These are phyloP conservation scores for Naganishia friedmannii DNA, from an alignment of 768 basidiomycete genomes.

Conservation along the genomic window DNA sequence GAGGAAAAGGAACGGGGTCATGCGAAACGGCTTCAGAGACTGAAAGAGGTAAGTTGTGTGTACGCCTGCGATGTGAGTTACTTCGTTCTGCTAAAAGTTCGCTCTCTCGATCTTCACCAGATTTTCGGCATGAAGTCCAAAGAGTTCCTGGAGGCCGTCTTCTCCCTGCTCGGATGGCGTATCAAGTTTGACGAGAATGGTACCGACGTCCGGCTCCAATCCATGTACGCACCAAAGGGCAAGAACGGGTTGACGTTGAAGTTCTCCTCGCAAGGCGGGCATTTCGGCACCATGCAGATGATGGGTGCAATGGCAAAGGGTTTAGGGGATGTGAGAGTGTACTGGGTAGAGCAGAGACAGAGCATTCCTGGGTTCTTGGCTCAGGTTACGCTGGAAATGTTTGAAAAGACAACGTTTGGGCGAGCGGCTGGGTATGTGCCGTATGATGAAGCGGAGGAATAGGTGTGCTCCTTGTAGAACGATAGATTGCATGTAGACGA, in stretches of 20 bases:
- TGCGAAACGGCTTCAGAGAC: conserved; percentile 72
- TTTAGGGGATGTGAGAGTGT: conserved; percentile 69
- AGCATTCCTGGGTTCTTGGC: conserved; percentile 87
- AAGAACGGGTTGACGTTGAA: conserved; percentile 72
- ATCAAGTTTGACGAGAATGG: conserved; percentile 88
- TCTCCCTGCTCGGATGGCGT: conserved; percentile 83
- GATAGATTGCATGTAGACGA: background rate
- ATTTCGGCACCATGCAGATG: conserved; percentile 51
- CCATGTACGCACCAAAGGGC: conserved; percentile 80
- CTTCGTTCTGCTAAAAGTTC: no score
- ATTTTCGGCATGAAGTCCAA: conserved; percentile 78
- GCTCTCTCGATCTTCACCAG: conserved; percentile 52
- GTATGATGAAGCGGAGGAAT: conserved; percentile 28
- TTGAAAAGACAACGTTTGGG: conserved; percentile 66
- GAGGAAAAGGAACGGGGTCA: conserved; percentile 66
- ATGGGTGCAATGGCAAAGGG: conserved; percentile 53
- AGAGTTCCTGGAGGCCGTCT: conserved; percentile 88
- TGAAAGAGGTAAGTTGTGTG: conserved; percentile 65
- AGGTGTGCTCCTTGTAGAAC: background rate
- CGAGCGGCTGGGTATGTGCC: conserved; percentile 42
- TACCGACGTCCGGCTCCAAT: conserved; percentile 75
- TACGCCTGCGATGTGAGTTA: background rate
- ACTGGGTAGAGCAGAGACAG: conserved; percentile 81
- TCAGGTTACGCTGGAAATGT: conserved; percentile 81
- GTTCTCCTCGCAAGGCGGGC: conserved; percentile 51